phyloP scores from a whole-genome alignment of 257 asterid species.

The Solanum sitiens region DNA sequence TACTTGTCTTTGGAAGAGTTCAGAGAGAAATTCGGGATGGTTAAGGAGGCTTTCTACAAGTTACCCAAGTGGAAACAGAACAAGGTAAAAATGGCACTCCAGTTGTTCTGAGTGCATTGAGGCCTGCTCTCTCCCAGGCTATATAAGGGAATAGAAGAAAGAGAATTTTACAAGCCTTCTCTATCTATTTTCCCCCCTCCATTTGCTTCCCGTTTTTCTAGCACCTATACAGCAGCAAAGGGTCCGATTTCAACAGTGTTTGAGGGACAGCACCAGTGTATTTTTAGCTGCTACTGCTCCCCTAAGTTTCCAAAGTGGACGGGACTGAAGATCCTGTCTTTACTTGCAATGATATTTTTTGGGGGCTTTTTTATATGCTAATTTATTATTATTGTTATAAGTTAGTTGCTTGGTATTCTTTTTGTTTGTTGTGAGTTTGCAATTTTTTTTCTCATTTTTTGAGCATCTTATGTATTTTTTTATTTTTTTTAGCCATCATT shows the following conservation, averaged over 20 bases:
- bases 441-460: neutral
- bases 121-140: conserved; percentile 7
- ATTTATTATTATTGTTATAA: conserved; percentile 7
- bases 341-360: conserved; percentile 15
- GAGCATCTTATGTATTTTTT: neutral
- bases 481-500: conserved; percentile 4
- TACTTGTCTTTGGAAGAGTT: conserved; percentile 76
- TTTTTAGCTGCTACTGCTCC: conserved; percentile 64
- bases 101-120: conserved; percentile 41
- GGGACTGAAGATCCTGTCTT: conserved; percentile 6
- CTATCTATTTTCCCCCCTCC: neutral
- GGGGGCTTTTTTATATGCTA: neutral
- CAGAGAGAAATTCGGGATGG: conserved; percentile 76
- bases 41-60: conserved; percentile 65
- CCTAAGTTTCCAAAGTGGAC: conserved; percentile 19
- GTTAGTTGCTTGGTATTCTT: conserved; percentile 39
- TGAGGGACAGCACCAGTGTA: conserved; percentile 42
- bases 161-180: conserved; percentile 20
- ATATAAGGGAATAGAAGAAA: conserved; percentile 13
- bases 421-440: conserved; percentile 60
- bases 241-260: conserved; percentile 12
- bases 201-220: conserved; percentile 3
- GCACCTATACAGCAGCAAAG: conserved; percentile 9
- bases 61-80: conserved; percentile 99
- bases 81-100: conserved; percentile 87